Evolutionary conservation across 129 eudicot genomes (phyloP), one percentile per base, ranked within the genome.

Genomic region (Flaveria sonorensis): DNA sequence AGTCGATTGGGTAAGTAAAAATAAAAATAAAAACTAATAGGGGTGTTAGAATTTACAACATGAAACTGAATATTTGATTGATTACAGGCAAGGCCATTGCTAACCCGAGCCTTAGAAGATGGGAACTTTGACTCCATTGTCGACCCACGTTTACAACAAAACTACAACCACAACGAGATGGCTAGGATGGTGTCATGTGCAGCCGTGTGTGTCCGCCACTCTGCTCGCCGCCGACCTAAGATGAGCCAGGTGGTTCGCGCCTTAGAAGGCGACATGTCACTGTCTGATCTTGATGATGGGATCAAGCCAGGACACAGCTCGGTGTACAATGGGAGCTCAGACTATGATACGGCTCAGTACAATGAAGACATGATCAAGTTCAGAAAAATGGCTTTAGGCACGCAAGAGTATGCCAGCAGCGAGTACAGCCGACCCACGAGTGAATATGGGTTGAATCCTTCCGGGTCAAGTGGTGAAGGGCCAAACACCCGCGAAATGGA

Each of bases 31-130:
- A n/a, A n/a, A n/a, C n/a, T n/a, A n/a, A n/a, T n/a, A n/a, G n/a
- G n/a, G n/a, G 7, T 56, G 21, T 57, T 56, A 40, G 18, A 12
- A 56, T 72, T 56, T 55, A 52, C 11, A 30, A 59, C 55, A 10
- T 56, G 51, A 30, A 42, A 39, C 73, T 68, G 39, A 36, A 10
- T 46, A 56, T 13, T 7, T 77, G 7, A 20, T 28, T 46, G 47
- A 69, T 40, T 70, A 39, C 86, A 94, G 98, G 98, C 98, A 59
- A 84, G 98, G 71, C 98, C 98, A 10, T 79, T 91, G 81, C 89
- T 94, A 42, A 89, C 97, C 1, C 86, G 90, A 60, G 89, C 98
- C 40, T 20, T 91, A 56, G 98, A 91, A 71, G 96, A 94, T 13
- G 92, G 90, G 10, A 87, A 86, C 47, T 91, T 87, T 77, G 89